Percentiles rank a stretch among this genome's conserved stretches.
Conservation (phyloP, 495 filamentous ascomycete genomes). For the Echria macrotheca region DNA sequence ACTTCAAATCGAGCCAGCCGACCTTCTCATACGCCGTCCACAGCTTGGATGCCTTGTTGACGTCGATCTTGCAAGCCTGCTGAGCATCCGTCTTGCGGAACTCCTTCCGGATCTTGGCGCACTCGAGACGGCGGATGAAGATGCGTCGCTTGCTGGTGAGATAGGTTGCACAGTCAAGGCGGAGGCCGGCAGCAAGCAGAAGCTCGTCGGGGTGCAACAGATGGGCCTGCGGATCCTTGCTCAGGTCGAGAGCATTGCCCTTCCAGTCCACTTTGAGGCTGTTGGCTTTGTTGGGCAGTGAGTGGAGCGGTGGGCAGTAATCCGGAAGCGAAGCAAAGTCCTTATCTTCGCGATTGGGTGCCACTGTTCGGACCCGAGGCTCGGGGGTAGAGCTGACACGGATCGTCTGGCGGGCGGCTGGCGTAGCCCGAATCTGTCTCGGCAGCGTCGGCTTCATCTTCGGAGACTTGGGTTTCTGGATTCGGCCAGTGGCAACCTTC, state of each 20-base stretch:
- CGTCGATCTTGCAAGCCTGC: slow-evolving; percentile 95
- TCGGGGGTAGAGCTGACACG: slow-evolving; percentile 45
- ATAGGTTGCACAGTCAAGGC: slow-evolving; percentile 86
- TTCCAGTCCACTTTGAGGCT: slow-evolving; percentile 86
- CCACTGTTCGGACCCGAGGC: slow-evolving; percentile 35
- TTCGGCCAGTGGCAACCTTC: slow-evolving; percentile 43
- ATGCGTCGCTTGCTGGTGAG: slow-evolving; percentile 93
- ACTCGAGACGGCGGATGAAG: slow-evolving; percentile 70
- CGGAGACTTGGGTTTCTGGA: slow-evolving; percentile 30
- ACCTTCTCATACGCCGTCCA: slow-evolving; percentile 89
- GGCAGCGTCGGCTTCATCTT: slow-evolving; percentile 20
- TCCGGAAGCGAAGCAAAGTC: slow-evolving; percentile 77
- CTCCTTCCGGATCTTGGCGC: slow-evolving; percentile 67
- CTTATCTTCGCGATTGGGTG: slow-evolving; percentile 71
- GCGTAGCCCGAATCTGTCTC: slow-evolving; percentile 29
- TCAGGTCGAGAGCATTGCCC: slow-evolving; percentile 71
- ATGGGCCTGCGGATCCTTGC: slow-evolving; percentile 68
- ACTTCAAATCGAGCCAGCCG: slow-evolving; percentile 71
- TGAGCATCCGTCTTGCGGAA: slow-evolving; percentile 98
- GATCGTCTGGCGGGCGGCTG: slow-evolving; percentile 22
- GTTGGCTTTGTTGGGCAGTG: slow-evolving; percentile 55
- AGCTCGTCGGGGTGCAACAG: slow-evolving; percentile 78
- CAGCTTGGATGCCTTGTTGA: slow-evolving; percentile 96
- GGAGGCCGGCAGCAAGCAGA: slow-evolving; percentile 69
- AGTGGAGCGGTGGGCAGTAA: slow-evolving; percentile 65